Evolutionary conservation across 192 early-diverging fungal species (phyloP).

Genomic region (Coemansia sp.): DNA sequence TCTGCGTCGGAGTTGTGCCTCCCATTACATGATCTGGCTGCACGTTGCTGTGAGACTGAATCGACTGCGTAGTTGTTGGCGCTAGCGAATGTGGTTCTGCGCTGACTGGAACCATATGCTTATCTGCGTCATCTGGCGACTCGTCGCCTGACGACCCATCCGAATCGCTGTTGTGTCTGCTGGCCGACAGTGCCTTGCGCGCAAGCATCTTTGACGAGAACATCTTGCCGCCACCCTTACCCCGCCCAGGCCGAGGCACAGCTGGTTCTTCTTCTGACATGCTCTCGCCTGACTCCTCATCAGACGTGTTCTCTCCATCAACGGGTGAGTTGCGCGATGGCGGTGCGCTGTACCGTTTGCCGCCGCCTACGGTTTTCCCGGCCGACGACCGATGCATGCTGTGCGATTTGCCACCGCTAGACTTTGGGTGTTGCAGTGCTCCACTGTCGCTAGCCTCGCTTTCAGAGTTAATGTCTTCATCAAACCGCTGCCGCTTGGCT

Average conservation of each 20-base stretch:
- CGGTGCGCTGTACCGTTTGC: constrained; percentile 37
- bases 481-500: constrained; percentile 8
- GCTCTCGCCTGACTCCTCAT: constrained; percentile 14
- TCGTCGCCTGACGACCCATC: constrained; percentile 13
- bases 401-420: constrained; percentile 4
- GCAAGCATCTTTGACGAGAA: constrained; percentile 55
- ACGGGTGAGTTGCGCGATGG: constrained; percentile 30
- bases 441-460: neutral
- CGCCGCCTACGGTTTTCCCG: constrained; percentile 46
- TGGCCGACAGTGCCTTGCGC: constrained; percentile 32
- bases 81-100: neutral
- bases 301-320: constrained; percentile 7
- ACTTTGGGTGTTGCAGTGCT: neutral
- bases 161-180: constrained; percentile 25
- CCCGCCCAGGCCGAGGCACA: constrained; percentile 20
- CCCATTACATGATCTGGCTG: constrained; percentile 11
- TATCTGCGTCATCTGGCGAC: neutral
- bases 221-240: constrained; percentile 55
- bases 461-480: neutral
- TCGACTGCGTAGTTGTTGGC: neutral
- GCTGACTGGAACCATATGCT: neutral
- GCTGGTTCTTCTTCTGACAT: constrained; percentile 10
- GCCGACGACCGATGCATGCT: constrained; percentile 19
- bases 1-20: constrained; percentile 7
- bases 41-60: constrained; percentile 10